These are phyloP conservation scores for Sugiyamaella japonica DNA, from an alignment of 1,139 yeast genomes.

Conservation along the genomic window DNA sequence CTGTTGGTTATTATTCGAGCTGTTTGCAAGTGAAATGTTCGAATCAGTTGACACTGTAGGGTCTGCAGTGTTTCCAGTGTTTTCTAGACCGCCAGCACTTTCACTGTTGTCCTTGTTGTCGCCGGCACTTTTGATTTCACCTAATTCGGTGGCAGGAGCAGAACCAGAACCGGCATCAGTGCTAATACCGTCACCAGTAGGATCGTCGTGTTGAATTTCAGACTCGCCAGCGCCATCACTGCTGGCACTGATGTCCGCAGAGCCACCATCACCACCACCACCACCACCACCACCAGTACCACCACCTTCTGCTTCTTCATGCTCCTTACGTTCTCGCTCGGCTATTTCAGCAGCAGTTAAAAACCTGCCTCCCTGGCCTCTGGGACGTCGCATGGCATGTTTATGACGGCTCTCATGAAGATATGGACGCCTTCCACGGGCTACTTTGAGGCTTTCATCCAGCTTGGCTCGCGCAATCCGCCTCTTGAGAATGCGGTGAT, in stretches of 20 bases:
- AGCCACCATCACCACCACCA: background rate
- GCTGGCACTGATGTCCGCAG: background rate
- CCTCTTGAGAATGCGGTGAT: conserved; percentile 89
- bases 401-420: conserved; percentile 96
- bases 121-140: background rate
- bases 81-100: background rate
- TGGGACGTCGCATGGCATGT: conserved; percentile 98
- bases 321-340: conserved; percentile 64
- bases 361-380: conserved; percentile 98
- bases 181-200: no score
- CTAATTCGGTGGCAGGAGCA: background rate
- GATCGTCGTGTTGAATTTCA: background rate
- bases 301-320: conserved; percentile 28
- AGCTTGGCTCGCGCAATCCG: conserved; percentile 91
- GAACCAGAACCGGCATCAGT: background rate
- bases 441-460: conserved; percentile 83
- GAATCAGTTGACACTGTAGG: conserved; percentile 3
- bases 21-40: background rate
- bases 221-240: no score
- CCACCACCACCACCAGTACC: conserved; percentile 14
- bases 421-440: conserved; percentile 90
- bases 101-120: background rate
- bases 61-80: conserved; percentile 1
- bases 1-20: background rate
- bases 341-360: conserved; percentile 96